Conservation (phyloP, 768 basidiomycete genomes). For the Auricularia sp. region DNA sequence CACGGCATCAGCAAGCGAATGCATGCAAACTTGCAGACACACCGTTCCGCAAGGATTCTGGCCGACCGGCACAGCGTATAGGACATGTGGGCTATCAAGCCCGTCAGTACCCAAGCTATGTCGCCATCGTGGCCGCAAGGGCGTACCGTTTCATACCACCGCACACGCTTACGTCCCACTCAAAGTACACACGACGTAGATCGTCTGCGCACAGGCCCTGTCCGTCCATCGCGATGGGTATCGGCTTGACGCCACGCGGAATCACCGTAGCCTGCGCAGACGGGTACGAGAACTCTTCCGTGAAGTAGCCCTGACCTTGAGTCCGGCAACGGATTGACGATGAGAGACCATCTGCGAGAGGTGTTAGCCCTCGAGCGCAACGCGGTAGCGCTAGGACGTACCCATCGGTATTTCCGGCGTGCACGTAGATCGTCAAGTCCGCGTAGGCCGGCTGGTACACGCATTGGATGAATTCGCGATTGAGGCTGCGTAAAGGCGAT, state of each 20-base stretch:
- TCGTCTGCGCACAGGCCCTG: slow-evolving; percentile 58
- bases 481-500: slow-evolving; percentile 45
- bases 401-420: slow-evolving; percentile 66
- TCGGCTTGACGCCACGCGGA: slow-evolving; percentile 34
- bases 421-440: slow-evolving; percentile 47
- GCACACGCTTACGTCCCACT: slow-evolving; percentile 51
- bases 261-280: slow-evolving; percentile 33
- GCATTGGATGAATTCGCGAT: slow-evolving; percentile 44
- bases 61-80: slow-evolving; percentile 72
- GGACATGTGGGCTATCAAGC: slow-evolving; percentile 46
- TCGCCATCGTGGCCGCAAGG: neutral
- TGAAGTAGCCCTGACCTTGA: slow-evolving; percentile 48
- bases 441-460: slow-evolving; percentile 45
- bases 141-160: slow-evolving; percentile 46
- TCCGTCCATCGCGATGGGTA: slow-evolving; percentile 58
- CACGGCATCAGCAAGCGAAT: neutral
- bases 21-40: slow-evolving; percentile 17
- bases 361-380: neutral
- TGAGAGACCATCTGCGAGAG: slow-evolving; percentile 10
- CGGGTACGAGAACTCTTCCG: slow-evolving; percentile 71
- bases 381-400: slow-evolving; percentile 9
- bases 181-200: slow-evolving; percentile 48
- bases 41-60: slow-evolving; percentile 77
- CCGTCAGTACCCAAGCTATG: neutral
- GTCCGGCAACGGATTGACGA: slow-evolving; percentile 51